Base-by-base conservation (phyloP, 192 early-diverging fungal genomes). In the Gryganskiella cystojenkinii region DNA sequence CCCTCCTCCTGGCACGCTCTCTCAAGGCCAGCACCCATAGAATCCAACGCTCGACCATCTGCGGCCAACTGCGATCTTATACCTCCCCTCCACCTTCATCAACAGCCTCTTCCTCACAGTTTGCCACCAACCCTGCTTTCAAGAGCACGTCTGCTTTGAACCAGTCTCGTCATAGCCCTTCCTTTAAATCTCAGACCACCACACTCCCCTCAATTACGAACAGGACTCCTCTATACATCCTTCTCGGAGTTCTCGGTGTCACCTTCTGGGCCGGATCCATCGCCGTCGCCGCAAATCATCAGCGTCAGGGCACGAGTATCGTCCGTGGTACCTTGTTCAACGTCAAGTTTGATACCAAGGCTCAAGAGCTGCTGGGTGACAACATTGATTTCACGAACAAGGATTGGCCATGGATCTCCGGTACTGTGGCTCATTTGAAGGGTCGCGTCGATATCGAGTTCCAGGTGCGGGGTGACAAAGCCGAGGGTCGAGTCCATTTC, bases 321-420 rank as follows among this genome's bases (percentile, higher is more conserved):
- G 87, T 90, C 24, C 80, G 84, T 27, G 86, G 83, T 19, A 87
- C 87, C n/a, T 51, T 90, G 17, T 90, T 88, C 58, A 86, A 81
- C 37, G 83, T 87, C 24, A 85, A 85, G 37, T 85, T 86, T 71
- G 78, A 88, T 53, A 76, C 68, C 13, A 67, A 79, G 33, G 83
- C 83, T 4, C 67, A 81, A 43, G 79, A 71, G 40, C 52, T 85
- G 11, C 56, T 90, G n/a, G 89, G 89, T 3, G 80, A 82, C 17
- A 67, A 84, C 19, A 75, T 90, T 47, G 83, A 84, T 64, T 90
- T 85, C 64, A 81, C 82, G 24, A 64, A 80, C 51, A 81, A 80
- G 19, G 54, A 31, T 10, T 87, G 84, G 85, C 86, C 89, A 17
- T 90, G 89, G 89, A 87, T 90, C 68, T 80, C 72, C n/a, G 89